Evolutionary conservation across 805 yeast species (phyloP).

Genomic region (Teunomyces kruisii): DNA sequence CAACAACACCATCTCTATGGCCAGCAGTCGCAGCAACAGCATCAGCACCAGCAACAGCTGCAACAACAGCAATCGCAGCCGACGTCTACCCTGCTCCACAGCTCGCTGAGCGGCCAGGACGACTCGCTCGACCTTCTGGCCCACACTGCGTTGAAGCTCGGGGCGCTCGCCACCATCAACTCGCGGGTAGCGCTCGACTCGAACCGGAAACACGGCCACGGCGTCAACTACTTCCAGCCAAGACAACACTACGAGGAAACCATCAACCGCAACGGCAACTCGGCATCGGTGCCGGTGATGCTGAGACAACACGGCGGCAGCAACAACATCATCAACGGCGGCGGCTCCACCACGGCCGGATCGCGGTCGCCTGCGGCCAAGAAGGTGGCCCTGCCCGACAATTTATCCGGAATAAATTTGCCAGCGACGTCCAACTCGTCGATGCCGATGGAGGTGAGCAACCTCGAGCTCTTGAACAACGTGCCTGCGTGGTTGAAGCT

Average conservation of each 20-base stretch:
- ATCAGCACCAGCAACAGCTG: constrained; percentile 5
- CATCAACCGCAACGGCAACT: constrained; percentile 35
- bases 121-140: constrained; percentile 28
- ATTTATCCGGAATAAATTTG: constrained; percentile 13
- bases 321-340: too few species aligned
- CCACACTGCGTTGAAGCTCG: constrained; percentile 55
- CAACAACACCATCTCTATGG: constrained; percentile 10
- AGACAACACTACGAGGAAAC: constrained; percentile 27
- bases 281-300: constrained; percentile 36
- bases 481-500: constrained; percentile 92
- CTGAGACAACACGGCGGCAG: constrained; percentile 10
- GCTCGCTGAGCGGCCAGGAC: constrained; percentile 7
- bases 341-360: too few species aligned
- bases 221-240: constrained; percentile 7
- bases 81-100: neutral
- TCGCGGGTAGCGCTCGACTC: constrained; percentile 50
- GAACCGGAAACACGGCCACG: constrained; percentile 26
- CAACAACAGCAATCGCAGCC: constrained; percentile 16
- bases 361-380: neutral
- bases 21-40: neutral
- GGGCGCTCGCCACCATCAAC: constrained; percentile 66
- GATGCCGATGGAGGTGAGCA: constrained; percentile 44
- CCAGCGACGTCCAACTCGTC: constrained; percentile 17
- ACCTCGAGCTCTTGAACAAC: constrained; percentile 57
- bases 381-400: constrained; percentile 6